Conservation (phyloP, 108 stramenopile species). For the Skeletonema tropicum region DNA sequence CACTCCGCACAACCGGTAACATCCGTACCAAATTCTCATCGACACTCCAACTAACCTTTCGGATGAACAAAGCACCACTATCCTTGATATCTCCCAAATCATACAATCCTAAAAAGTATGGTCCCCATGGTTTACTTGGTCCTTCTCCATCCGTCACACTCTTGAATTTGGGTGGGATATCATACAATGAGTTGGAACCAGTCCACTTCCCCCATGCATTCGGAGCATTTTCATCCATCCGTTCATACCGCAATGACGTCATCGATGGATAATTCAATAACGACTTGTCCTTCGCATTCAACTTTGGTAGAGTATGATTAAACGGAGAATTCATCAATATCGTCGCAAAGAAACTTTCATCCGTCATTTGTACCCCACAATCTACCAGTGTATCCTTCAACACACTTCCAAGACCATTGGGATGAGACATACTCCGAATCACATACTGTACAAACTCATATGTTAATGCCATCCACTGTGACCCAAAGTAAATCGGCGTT, state of each 20-base stretch:
- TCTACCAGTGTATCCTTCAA: constrained; percentile 62
- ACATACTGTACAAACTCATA: constrained; percentile 74
- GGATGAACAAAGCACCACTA: constrained; percentile 83
- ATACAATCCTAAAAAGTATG: constrained; percentile 88
- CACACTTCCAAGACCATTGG: constrained; percentile 62
- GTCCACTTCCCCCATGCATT: constrained; percentile 62
- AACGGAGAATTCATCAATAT: constrained; percentile 74
- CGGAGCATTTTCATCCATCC: constrained; percentile 89
- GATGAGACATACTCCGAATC: constrained; percentile 52
- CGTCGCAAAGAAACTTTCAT: constrained; percentile 89
- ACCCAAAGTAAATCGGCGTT: constrained; percentile 78
- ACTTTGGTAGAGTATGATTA: constrained; percentile 63
- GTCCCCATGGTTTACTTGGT: constrained; percentile 79
- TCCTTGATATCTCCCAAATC: constrained; percentile 72
- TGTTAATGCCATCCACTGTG: constrained; percentile 86
- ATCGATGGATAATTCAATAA: constrained; percentile 45
- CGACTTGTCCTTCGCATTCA: constrained; percentile 39
- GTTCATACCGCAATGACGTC: constrained; percentile 78
- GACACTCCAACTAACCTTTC: constrained; percentile 76
- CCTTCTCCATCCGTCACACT: constrained; percentile 47
- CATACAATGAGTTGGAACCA: constrained; percentile 60
- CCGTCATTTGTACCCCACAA: constrained; percentile 77
- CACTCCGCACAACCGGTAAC: constrained; percentile 58
- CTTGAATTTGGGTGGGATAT: constrained; percentile 48
- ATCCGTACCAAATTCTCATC: constrained; percentile 75